Base-by-base conservation (phyloP, 305 asterid genomes). In the Ilex paraguariensis region DNA sequence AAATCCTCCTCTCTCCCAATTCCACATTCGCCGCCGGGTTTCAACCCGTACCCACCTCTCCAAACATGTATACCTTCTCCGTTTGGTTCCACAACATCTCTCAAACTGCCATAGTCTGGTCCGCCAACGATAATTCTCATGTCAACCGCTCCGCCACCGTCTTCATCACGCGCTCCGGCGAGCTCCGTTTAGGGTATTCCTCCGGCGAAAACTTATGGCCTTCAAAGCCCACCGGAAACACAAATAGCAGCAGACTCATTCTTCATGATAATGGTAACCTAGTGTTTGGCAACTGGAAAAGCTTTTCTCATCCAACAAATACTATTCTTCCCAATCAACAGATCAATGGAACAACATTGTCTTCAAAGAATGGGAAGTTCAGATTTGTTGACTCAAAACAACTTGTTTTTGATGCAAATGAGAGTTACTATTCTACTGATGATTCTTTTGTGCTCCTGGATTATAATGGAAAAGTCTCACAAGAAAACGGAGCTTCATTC, bases 11-110 rank as follows among this genome's bases (percentile, higher is more conserved):
- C 31, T 85, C 95, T 32, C 74, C 79, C 31, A 66, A 77, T 67
- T 72, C 83, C 77, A 61, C 73, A 61, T 90, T 90, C 57, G 94
- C 97, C 57, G 95, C 97, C 53, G 95, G 97, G 3, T 87, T 87
- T 70, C 79, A 65, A 57, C 74, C 78, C 32, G 33, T 62, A 15
- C 75, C 67, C 14, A 57, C 50, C 50, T 75, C 84, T 39, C 71
- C 66, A 17, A 16, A 59, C 55, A 84, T 77, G 59, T 87, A 65
- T 83, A 83, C 81, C 10, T 90, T 90, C 79, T 83, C 90, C 39
- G 67, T 87, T 9, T 90, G 94, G 94, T 88, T 74, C 77, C 59
- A 54, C 66, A 70, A 75, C 70, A 44, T 71, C 70, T 69, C 84
- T 10, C 28, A 40, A 14, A 50, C 13, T 66, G 53, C 63, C 71